Evolutionary conservation across 495 filamentous ascomycete genomes (phyloP).

Genomic region (Podospora australis): DNA sequence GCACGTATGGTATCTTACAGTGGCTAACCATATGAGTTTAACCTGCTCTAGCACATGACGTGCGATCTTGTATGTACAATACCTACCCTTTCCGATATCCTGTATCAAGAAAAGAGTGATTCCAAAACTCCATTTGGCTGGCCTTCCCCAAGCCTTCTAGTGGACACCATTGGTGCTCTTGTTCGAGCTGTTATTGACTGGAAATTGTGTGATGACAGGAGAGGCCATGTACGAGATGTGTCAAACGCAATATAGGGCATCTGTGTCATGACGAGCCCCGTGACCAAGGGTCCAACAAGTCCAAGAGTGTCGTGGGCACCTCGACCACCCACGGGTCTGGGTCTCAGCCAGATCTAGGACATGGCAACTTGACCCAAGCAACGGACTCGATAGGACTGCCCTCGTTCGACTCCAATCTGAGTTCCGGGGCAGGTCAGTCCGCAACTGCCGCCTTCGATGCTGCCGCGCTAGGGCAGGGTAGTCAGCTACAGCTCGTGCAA

Average conservation of each 20-base stretch:
- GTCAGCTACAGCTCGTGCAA: constrained; percentile 51
- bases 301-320: constrained; percentile 61
- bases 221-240: constrained; percentile 92
- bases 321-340: constrained; percentile 51
- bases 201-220: constrained; percentile 49
- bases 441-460: constrained; percentile 37
- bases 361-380: constrained; percentile 34
- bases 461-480: constrained; percentile 35
- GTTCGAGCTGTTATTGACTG: constrained; percentile 19
- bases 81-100: constrained; percentile 20
- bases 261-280: constrained; percentile 97
- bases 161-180: constrained; percentile 11
- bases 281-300: constrained; percentile 59
- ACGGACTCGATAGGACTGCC: constrained; percentile 36
- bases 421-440: constrained; percentile 30
- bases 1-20: constrained; percentile 15
- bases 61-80: constrained; percentile 90
- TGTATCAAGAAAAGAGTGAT: too few relatives aligned
- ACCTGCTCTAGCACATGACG: constrained; percentile 82
- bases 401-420: constrained; percentile 32
- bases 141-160: too few relatives aligned
- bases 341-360: constrained; percentile 35
- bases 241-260: constrained; percentile 98
- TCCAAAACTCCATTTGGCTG: too few relatives aligned
- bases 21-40: constrained; percentile 24